Conservation (phyloP, 2,329 filamentous ascomycete genomes). For the Pseudocercospora pini-densiflorae region DNA sequence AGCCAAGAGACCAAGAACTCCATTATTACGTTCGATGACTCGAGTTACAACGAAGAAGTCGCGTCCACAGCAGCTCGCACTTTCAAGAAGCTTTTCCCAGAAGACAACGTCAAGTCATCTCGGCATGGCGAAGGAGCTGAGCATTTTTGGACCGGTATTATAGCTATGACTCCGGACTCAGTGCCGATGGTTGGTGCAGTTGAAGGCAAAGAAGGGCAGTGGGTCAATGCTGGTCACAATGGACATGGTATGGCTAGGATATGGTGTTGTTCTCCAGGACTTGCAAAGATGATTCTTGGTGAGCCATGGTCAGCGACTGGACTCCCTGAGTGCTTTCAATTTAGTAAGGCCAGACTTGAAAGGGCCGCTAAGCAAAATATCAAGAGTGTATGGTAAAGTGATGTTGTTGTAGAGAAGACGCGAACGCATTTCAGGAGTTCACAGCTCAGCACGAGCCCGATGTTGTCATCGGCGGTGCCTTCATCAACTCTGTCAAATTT, state of each 20-base stretch:
- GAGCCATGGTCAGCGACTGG: constrained; percentile 28
- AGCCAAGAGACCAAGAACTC: constrained; percentile 28
- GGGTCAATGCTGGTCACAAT: constrained; percentile 56
- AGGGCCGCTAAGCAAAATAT: constrained; percentile 21
- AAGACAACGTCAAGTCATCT: constrained; percentile 15
- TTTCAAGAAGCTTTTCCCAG: constrained; percentile 44
- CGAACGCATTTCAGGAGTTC: neutral
- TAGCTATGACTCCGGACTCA: constrained; percentile 52
- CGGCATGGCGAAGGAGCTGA: constrained; percentile 51
- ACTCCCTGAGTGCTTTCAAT: constrained; percentile 32
- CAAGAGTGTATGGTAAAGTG: constrained; percentile 27
- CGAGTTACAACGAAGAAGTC: constrained; percentile 47
- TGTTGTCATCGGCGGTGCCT: neutral
- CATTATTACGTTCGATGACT: constrained; percentile 47
- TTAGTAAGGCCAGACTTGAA: constrained; percentile 23
- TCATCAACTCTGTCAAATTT: neutral
- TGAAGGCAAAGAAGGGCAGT: constrained; percentile 49
- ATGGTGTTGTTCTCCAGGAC: constrained; percentile 52
- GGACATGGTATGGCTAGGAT: constrained; percentile 56
- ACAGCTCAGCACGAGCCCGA: neutral
- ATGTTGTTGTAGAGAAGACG: neutral
- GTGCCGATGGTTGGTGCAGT: constrained; percentile 54
- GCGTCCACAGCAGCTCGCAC: constrained; percentile 44
- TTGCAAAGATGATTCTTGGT: constrained; percentile 48
- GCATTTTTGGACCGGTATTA: constrained; percentile 55